Base-by-base conservation (phyloP, 441 rosid species). In the Populus tomentosa region DNA sequence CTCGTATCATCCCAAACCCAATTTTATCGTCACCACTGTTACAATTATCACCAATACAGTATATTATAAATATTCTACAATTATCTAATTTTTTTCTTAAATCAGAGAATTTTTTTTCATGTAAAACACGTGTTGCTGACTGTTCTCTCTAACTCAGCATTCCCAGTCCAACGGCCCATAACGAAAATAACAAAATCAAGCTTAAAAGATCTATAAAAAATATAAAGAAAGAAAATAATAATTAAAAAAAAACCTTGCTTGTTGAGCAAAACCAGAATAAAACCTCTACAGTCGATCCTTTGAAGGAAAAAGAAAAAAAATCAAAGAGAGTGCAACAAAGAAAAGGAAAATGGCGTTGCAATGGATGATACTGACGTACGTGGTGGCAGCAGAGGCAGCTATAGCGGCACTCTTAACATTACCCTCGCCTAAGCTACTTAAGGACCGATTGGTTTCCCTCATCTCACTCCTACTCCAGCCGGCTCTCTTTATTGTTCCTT, bases 311-410 rank as follows among this genome's bases (percentile, higher is more conserved):
- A 33, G n/a, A 28, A 32, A 33, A 16, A 20, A 33, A 67, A 8
- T 18, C 40, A 8, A 18, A 24, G 21, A 38, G 28, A 30, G 69
- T 72, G 74, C 72, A 61, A 4, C n/a, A 61, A 32, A 20, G 50
- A 62, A 21, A 7, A 62, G 33, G 10, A 71, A 50, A 83, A 95
- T 95, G 97, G 99, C 91, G 84, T 86, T 95, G 87, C 98, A 95
- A 85, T 95, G 99, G 97, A 77, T 89, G 87, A 89, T 94, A 46
- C 84, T 95, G 71, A 79, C 97, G 56, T 95, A 91, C 86, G 86
- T 90, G 78, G 99, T 90, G 50, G 97, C 95, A 10, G 92, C 88
- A 7, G 99, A 95, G 88, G 97, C 88, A 0, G 95, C 77, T 7
- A 1, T 92, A 67, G 97, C 92, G 21, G 36, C 88, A 53, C 80